Base-by-base conservation (phyloP, 2,329 filamentous ascomycete genomes). In the Escovopsis sp. region DNA sequence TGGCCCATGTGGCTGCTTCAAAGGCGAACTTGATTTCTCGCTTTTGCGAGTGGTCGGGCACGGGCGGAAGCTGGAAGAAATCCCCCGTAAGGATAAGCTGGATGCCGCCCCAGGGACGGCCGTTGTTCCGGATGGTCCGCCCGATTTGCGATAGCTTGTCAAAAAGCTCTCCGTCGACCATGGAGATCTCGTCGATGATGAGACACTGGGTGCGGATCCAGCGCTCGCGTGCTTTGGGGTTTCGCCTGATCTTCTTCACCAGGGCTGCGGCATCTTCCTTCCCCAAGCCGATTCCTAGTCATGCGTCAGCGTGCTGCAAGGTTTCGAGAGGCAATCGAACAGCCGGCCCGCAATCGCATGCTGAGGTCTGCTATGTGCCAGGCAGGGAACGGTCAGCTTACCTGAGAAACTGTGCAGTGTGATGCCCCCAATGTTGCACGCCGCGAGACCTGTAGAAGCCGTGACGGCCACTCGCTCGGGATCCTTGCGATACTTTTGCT, bases 161-260 rank as follows among this genome's bases (percentile, higher is more conserved):
- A 45, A 96, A 98, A 0, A 98, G 66, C 25, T 94, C 87, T 1
- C 85, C 90, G 48, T 98, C 90, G 4, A 98, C 87, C 92, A 98
- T 98, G 11, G 90, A 96, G 4, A 98, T 78, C 54, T 98, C 90
- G 56, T 98, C 90, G 47, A 98, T 73, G 45, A 98, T 70, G 17
- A 98, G 69, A 11, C 85, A 75, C 50, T 87, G 93, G 1, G 86
- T 93, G 38, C 76, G 74, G 44, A 92, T 61, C 92, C 92, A 98
- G 28, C 88, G 73, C 43, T 76, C 79, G 52, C 82, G 88, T 16
- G 86, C 85, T 53, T 94, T 96, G 14, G 72, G 68, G 45, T 96
- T 94, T 39, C 76, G 73, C 47, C 82, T 79, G 47, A 98, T 84
- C 66, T 94, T 98, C 56, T 83, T 90, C 34, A 94, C 72, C 17